Conservation (phyloP, 768 basidiomycete species). For the Lactifluus subvellereus region DNA sequence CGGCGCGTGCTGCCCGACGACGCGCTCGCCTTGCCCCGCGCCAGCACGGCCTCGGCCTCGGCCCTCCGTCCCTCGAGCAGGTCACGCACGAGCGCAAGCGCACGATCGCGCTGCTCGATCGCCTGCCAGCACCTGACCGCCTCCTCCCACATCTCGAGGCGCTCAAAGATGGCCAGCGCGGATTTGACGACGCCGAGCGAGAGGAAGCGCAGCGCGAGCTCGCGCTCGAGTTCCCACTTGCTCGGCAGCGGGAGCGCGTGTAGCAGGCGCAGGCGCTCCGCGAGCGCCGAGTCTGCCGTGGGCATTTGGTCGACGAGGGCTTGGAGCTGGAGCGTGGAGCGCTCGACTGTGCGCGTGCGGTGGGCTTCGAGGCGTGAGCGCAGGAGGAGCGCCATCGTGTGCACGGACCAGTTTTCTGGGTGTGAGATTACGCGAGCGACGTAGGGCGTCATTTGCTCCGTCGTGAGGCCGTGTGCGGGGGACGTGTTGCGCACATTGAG, state of each 20-base stretch:
- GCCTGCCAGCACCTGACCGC: constrained; percentile 83
- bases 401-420: constrained; percentile 91
- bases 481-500: constrained; percentile 87
- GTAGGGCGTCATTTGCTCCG: constrained; percentile 91
- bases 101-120: constrained; percentile 75
- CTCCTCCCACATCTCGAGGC: constrained; percentile 98
- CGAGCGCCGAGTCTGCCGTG: constrained; percentile 64
- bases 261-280: constrained; percentile 75
- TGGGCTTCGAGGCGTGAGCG: constrained; percentile 86
- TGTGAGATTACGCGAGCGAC: constrained; percentile 84
- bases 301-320: constrained; percentile 97
- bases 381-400: constrained; percentile 93
- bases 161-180: constrained; percentile 89
- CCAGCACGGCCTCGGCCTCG: constrained; percentile 71
- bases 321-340: constrained; percentile 87
- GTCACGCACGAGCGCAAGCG: constrained; percentile 74
- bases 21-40: constrained; percentile 45
- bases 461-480: constrained; percentile 83
- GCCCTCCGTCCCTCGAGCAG: constrained; percentile 76
- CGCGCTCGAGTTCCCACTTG: constrained; percentile 90
- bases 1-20: constrained; percentile 35
- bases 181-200: constrained; percentile 83
- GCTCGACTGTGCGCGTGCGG: constrained; percentile 88
- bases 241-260: constrained; percentile 79
- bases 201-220: constrained; percentile 80